Evolutionary conservation across 2,329 filamentous ascomycete species (phyloP), one percentile per base, ranked within the genome.

Genomic region (Neurospora sp.): DNA sequence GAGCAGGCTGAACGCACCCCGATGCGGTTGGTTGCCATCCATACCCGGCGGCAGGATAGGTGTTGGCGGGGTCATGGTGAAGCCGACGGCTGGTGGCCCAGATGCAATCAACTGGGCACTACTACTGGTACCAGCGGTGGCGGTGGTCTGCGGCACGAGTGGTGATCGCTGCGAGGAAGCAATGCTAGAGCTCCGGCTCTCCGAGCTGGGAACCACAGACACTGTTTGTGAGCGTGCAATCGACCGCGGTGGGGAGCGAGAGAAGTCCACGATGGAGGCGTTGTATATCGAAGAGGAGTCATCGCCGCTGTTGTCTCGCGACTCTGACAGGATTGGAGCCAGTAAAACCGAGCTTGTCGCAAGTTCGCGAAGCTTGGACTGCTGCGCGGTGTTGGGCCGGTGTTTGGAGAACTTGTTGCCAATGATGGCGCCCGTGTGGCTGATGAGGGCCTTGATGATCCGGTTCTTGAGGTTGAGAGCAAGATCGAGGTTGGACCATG

Each of bases 401-500:
- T 97, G 92, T 77, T 93, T 92, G 68, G 90, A 92, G 80, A 99
- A 92, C 78, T 99, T 99, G 85, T 99, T 99, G 69, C 95, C 93
- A 67, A 99, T 93, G 74, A 99, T 97, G 70, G 96, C 93, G 41
- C 96, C 96, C 0, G 95, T 94, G 77, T 99, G 96, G 1, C 92
- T 96, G 76, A 99, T 96, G 66, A 99, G 85, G 0, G 96, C 95
- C 77, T 93, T 92, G 77, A 97, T 92, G 70, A 98, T 92, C 66
- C 97, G 94, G 78, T 94, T 96, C 82, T 99, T 98, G 69, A 99
- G 85, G 15, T 93, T 91, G 66, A 98, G 85, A 0, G 95, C 94
- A 10, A 99, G 87, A 77, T 99, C 96, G 6, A 99, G 86, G 78
- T 98, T 99, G 6, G 93, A 97, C 96, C 96, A 99, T 8, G 94